Evolutionary conservation across 352 stramenopile species (phyloP), one percentile per base, ranked within the genome.

Genomic region (Phytophthora nicotianae): DNA sequence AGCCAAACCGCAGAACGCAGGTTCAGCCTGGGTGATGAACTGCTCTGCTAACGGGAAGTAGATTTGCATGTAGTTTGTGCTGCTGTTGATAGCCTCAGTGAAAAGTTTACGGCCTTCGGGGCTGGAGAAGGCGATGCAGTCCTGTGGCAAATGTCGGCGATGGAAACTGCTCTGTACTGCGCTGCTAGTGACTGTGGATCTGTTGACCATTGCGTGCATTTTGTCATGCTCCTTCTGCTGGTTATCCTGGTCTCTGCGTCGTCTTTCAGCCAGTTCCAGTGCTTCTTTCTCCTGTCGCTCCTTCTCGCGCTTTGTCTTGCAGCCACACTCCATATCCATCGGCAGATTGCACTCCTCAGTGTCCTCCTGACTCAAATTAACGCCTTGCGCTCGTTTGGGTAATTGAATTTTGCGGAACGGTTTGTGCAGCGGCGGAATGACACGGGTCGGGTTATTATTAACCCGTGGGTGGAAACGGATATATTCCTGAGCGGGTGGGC

Each of bases 1-100:
- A 2, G 90, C 89, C 10, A 98, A 74, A 0, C 75, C 89, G 58
- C 94, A 98, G 56, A 89, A 98, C 2, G 88, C 88, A 47, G 96
- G 94, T 70, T 97, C 96, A 17, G 92, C 86, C 58, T 98, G 93
- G 2, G 89, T 95, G 21, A 75, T 91, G 60, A 96, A 97, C 68
- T 96, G 82, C 63, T 97, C 89, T 0, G 87, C 88, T 48, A 98
- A 70, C 3, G 85, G 78, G 62, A 98, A 98, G 81, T 98, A 99
- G 43, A 90, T 92, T 47, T 91, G 79, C 85, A 93, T 93, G 72
- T 82, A 91, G 58, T 90, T 88, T 10, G 24, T 52, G 23, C 23
- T 49, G 50, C 73, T 64, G 52, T 75, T 82, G 40, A 90, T 69
- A 41, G 91, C 82, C 37, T 98, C 77, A 8, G 80, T 70, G 62